phyloP scores from a whole-genome alignment of 2,329 filamentous ascomycete species.

The Atkinsonella texensis region DNA sequence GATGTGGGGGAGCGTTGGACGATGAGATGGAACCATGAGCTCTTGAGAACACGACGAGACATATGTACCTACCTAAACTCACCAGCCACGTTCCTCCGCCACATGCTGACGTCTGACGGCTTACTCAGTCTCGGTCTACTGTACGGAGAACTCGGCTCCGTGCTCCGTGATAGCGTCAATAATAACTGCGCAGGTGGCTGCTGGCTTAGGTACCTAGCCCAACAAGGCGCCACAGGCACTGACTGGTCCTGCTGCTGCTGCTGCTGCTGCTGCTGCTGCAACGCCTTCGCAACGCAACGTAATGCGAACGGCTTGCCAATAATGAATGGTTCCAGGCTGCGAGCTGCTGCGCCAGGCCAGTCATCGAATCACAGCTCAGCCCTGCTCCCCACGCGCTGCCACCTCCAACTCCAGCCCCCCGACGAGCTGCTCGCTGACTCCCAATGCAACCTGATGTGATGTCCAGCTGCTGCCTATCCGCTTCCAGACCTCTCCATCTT shows the following conservation, averaged over 20 bases:
- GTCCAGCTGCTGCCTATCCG: neutral
- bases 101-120: neutral
- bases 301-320: no score
- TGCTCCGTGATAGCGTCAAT: no score
- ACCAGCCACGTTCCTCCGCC: neutral
- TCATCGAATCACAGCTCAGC: constrained; percentile 9
- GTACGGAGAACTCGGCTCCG: no score
- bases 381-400: neutral
- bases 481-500: neutral
- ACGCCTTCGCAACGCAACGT: no score
- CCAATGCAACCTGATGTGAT: neutral
- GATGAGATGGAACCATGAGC: neutral
- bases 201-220: no score
- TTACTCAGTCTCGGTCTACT: no score
- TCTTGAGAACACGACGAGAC: neutral
- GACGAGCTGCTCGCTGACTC: neutral
- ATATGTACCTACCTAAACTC: neutral
- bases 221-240: neutral
- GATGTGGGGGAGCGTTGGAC: neutral
- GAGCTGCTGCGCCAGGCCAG: constrained; percentile 1
- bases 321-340: no score
- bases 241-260: neutral
- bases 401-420: neutral
- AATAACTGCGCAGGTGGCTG: no score
- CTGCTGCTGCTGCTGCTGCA: neutral